phyloP scores from a whole-genome alignment of 2,329 filamentous ascomycete genomes.

The Bipolaris bicolor region DNA sequence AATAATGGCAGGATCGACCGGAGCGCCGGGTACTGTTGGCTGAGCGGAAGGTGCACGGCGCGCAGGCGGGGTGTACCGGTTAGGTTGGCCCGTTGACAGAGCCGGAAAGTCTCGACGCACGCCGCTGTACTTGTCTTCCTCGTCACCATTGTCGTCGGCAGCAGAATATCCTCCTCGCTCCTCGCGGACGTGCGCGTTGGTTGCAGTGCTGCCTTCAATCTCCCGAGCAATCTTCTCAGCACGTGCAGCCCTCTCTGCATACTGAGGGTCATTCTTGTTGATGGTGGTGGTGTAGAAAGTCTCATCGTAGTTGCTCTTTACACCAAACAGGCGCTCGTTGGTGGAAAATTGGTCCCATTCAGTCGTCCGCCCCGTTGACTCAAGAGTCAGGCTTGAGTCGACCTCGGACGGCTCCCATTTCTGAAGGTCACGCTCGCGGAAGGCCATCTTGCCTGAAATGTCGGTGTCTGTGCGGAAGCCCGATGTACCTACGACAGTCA shows the following conservation, averaged over 20 bases:
- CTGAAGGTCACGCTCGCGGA: conserved; percentile 77
- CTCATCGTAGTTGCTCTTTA: conserved; percentile 91
- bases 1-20: conserved; percentile 88
- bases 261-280: conserved; percentile 81
- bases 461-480: conserved; percentile 86
- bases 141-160: conserved; percentile 73
- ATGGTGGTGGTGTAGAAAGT: conserved; percentile 93
- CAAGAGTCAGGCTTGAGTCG: conserved; percentile 72
- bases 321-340: conserved; percentile 85
- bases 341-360: conserved; percentile 93
- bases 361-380: conserved; percentile 54
- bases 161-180: conserved; percentile 75
- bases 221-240: conserved; percentile 84
- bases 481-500: conserved; percentile 49
- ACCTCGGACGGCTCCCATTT: conserved; percentile 77
- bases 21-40: conserved; percentile 75
- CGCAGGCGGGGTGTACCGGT: conserved; percentile 90
- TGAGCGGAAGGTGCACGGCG: conserved; percentile 78
- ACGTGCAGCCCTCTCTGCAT: conserved; percentile 75
- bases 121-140: conserved; percentile 98
- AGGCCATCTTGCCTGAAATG: conserved; percentile 76
- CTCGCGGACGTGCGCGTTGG: conserved; percentile 85
- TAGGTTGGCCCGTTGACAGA: conserved; percentile 64
- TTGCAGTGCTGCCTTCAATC: conserved; percentile 77
- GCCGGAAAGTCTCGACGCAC: conserved; percentile 77